Conservation (phyloP, 169 alveolate species). For the Plasmodium yoelii region DNA sequence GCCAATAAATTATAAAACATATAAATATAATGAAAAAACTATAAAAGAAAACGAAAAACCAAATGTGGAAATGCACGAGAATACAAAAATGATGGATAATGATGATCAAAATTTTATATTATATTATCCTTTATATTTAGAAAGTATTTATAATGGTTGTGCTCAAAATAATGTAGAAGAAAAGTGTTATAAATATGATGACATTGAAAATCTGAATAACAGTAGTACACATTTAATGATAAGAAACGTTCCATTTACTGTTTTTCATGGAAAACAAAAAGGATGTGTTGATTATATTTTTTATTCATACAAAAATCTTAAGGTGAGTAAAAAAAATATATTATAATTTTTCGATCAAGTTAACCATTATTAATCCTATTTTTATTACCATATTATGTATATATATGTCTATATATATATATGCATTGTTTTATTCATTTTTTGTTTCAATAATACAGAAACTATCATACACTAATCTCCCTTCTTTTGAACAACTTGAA, state of each 20-base stretch:
- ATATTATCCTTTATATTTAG: conserved; percentile 65
- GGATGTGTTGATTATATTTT: conserved; percentile 90
- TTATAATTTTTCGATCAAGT: neutral
- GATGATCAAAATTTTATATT: conserved; percentile 30
- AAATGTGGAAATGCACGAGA: neutral
- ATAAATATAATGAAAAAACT: neutral
- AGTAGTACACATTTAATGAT: conserved; percentile 33
- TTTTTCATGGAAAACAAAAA: conserved; percentile 89
- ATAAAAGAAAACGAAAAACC: neutral
- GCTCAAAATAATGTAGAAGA: conserved; percentile 14
- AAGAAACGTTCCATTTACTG: conserved; percentile 82
- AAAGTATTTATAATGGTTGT: conserved; percentile 62
- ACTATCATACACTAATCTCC: conserved; percentile 47
- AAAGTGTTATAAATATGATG: conserved; percentile 56
- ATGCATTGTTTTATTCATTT: conserved; percentile 14
- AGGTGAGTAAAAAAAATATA: conserved; percentile 46
- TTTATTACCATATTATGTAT: neutral
- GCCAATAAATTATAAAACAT: neutral
- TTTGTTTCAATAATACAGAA: conserved; percentile 20
- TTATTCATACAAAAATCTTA: conserved; percentile 78
- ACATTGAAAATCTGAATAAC: conserved; percentile 27
- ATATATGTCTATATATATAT: conserved; percentile 2
- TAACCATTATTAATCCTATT: neutral
- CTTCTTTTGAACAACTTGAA: conserved; percentile 37
- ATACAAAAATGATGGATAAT: neutral